These are phyloP conservation scores for Termitomyces sp. DNA, from an alignment of 768 basidiomycete genomes.

Conservation along the genomic window DNA sequence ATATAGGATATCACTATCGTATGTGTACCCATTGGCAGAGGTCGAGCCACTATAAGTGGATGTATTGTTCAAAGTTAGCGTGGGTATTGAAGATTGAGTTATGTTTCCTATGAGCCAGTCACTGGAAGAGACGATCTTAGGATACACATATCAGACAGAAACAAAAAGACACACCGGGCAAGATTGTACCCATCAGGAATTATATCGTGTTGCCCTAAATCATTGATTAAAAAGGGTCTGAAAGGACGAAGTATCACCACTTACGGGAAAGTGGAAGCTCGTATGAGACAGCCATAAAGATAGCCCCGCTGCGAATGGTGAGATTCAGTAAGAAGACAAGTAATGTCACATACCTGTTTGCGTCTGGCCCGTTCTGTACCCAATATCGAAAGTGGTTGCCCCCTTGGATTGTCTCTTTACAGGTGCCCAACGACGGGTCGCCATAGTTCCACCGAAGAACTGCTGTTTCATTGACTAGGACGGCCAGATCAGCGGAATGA, in stretches of 20 bases:
- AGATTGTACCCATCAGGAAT: conserved; percentile 76
- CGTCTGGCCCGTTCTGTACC: conserved; percentile 65
- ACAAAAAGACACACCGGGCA: conserved; percentile 45
- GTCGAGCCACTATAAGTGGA: conserved; percentile 62
- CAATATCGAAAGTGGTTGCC: conserved; percentile 90
- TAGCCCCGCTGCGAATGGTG: conserved; percentile 45
- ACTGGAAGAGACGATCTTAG: conserved; percentile 26
- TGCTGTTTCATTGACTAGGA: conserved; percentile 70
- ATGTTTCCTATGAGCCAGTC: conserved; percentile 87
- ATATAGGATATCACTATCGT: conserved; percentile 65
- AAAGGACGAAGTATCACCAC: conserved; percentile 7
- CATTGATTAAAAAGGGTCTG: not conserved
- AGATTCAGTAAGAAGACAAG: not conserved
- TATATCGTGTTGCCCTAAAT: conserved; percentile 62
- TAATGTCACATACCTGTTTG: conserved; percentile 43
- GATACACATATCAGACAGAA: not conserved
- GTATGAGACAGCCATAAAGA: conserved; percentile 73
- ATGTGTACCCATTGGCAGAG: conserved; percentile 62
- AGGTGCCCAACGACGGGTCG: conserved; percentile 76
- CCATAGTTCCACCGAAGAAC: conserved; percentile 86
- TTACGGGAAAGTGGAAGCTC: conserved; percentile 60
- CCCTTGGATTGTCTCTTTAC: conserved; percentile 79
- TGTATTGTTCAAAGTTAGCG: conserved; percentile 46
- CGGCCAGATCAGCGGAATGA: not conserved
- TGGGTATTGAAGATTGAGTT: conserved; percentile 47